A percentile compares a stretch with the other conserved stretches of the same genome.
Conservation (phyloP, 306 rosid species). For the Glycine latifolia region DNA sequence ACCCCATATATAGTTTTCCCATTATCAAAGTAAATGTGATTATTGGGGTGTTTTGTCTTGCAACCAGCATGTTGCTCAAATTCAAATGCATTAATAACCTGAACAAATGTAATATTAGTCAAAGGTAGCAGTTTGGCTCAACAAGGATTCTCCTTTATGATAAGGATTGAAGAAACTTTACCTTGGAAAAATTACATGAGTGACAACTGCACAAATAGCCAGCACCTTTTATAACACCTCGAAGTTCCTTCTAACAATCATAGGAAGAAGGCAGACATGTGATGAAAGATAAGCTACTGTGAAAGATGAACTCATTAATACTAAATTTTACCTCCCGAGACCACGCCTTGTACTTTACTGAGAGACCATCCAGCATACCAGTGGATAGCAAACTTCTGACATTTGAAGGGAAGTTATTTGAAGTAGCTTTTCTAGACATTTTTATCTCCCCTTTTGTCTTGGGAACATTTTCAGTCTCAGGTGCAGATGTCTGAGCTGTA, state of each 20-base stretch:
- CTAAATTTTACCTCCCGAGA: slow-evolving; percentile 76
- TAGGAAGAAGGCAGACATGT: slow-evolving; percentile 57
- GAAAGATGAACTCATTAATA: slow-evolving; percentile 55
- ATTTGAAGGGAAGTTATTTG: slow-evolving; percentile 83
- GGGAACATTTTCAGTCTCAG: slow-evolving; percentile 53
- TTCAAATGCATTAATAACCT: slow-evolving; percentile 83
- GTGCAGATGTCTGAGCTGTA: slow-evolving; percentile 42
- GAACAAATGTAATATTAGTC: slow-evolving; percentile 32
- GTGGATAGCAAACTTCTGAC: slow-evolving; percentile 85
- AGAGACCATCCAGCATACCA: slow-evolving; percentile 89
- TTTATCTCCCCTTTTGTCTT: slow-evolving; percentile 64
- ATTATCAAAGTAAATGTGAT: slow-evolving; percentile 83
- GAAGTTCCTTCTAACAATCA: slow-evolving; percentile 79
- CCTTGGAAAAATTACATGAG: slow-evolving; percentile 73
- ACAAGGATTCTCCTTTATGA: slow-evolving; percentile 27
- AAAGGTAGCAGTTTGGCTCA: slow-evolving; percentile 33
- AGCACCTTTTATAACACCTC: slow-evolving; percentile 71
- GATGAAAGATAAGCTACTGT: slow-evolving; percentile 57
- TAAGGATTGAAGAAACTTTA: slow-evolving; percentile 43
- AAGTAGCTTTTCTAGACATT: slow-evolving; percentile 61
- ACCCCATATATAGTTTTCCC: slow-evolving; percentile 87
- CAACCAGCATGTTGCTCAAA: slow-evolving; percentile 88
- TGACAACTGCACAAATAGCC: slow-evolving; percentile 82
- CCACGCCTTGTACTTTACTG: slow-evolving; percentile 86
- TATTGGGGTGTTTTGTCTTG: slow-evolving; percentile 87